Conservation (phyloP, 2,329 filamentous ascomycete species). For the Alternaria infectoria region DNA sequence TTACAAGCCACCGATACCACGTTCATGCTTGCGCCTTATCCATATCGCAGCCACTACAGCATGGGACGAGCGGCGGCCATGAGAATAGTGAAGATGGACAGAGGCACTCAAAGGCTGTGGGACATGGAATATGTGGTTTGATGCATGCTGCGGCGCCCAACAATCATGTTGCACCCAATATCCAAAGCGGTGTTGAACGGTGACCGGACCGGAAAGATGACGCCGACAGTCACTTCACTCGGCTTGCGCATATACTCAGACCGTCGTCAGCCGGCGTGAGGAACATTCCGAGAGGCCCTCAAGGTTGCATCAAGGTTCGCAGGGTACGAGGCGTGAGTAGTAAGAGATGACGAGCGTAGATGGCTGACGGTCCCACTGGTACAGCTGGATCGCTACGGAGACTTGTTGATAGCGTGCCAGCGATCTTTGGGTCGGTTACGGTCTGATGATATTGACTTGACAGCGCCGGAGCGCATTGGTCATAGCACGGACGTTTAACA, state of each 20-base stretch:
- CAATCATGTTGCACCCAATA: slow-evolving; percentile 18
- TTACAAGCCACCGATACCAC: slow-evolving; percentile 35
- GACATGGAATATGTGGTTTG: slow-evolving; percentile 15
- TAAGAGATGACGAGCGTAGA: not conserved
- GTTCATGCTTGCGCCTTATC: slow-evolving; percentile 5
- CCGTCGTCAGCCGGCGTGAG: not conserved
- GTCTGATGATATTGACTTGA: slow-evolving; percentile 20
- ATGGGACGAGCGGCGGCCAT: slow-evolving; percentile 11
- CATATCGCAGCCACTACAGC: slow-evolving; percentile 7
- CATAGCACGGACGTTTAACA: slow-evolving; percentile 5
- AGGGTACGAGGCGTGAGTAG: not conserved
- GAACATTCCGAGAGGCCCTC: not conserved
- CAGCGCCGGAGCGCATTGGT: slow-evolving; percentile 22
- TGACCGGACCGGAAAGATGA: slow-evolving; percentile 7
- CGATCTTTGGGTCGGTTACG: slow-evolving; percentile 20
- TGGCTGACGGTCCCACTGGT: slow-evolving; percentile 1
- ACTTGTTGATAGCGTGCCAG: slow-evolving; percentile 28
- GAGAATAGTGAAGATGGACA: slow-evolving; percentile 18
- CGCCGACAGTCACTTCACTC: slow-evolving; percentile 1
- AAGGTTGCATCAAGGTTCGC: not conserved
- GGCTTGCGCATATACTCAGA: not conserved
- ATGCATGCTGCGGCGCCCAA: slow-evolving; percentile 22
- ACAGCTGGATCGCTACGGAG: slow-evolving; percentile 23
- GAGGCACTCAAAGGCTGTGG: slow-evolving; percentile 12
- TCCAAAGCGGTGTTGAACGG: slow-evolving; percentile 4